Evolutionary conservation across 805 yeast species (phyloP).

Genomic region (Candida taoyuanica): DNA sequence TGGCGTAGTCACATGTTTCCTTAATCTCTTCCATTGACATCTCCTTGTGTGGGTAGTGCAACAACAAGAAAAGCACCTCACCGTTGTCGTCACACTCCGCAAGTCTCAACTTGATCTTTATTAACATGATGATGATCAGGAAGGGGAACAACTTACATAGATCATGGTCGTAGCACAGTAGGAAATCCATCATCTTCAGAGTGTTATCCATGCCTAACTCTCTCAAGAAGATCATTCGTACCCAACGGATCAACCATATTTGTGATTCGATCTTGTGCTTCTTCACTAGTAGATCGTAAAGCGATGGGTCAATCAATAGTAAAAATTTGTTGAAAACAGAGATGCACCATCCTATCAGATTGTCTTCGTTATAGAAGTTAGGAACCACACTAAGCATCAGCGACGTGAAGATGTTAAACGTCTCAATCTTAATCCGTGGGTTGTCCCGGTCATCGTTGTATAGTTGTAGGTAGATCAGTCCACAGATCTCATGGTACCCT

Average conservation of each 20-base stretch:
- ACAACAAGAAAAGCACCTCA: conserved; percentile 39
- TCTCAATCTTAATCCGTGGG: conserved; percentile 27
- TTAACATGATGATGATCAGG: conserved; percentile 36
- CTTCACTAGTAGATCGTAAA: conserved; percentile 40
- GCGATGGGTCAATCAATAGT: conserved; percentile 42
- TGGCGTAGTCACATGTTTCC: conserved; percentile 31
- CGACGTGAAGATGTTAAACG: conserved; percentile 42
- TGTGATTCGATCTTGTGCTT: conserved; percentile 44
- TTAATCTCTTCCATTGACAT: conserved; percentile 28
- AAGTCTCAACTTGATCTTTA: conserved; percentile 40
- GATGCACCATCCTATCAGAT: conserved; percentile 39
- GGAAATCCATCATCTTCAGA: conserved; percentile 38
- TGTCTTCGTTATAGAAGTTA: conserved; percentile 39
- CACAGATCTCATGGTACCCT: conserved; percentile 50
- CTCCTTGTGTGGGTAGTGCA: conserved; percentile 39
- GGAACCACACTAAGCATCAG: conserved; percentile 40
- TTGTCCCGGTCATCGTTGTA: conserved; percentile 30
- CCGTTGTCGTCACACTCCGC: conserved; percentile 43
- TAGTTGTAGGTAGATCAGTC: conserved; percentile 40
- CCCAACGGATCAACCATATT: conserved; percentile 48
- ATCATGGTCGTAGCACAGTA: conserved; percentile 30
- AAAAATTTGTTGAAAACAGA: conserved; percentile 37
- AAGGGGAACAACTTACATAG: conserved; percentile 34
- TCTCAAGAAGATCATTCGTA: conserved; percentile 40
- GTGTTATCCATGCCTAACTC: conserved; percentile 39